Percentiles rank a stretch among this genome's conserved stretches.
These are phyloP conservation scores for Dryas drummondii DNA, from an alignment of 306 rosid species.

Conservation along the genomic window DNA sequence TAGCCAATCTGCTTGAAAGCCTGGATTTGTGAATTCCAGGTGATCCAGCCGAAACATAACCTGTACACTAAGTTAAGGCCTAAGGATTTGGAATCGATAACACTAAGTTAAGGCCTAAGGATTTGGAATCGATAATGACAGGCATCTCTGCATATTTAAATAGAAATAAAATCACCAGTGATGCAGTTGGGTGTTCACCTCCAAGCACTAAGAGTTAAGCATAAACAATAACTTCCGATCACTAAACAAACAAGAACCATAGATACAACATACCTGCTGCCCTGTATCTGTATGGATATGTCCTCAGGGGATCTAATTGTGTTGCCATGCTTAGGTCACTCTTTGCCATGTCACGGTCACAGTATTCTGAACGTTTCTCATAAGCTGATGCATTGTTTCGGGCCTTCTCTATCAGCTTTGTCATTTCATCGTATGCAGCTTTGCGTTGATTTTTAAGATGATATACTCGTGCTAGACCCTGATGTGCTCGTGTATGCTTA, in stretches of 20 bases:
- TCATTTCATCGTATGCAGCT: conserved; percentile 95
- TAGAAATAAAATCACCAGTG: not conserved
- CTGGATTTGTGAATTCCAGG: not conserved
- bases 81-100: too few relatives aligned
- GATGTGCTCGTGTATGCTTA: conserved; percentile 93
- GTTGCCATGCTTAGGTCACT: conserved; percentile 79
- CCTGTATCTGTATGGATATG: conserved; percentile 92
- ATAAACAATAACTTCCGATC: conserved; percentile 20
- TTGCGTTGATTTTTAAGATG: conserved; percentile 74
- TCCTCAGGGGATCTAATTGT: conserved; percentile 79
- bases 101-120: not conserved
- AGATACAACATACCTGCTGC: conserved; percentile 72
- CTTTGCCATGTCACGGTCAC: conserved; percentile 95
- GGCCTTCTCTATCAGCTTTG: conserved; percentile 87
- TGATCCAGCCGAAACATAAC: not conserved
- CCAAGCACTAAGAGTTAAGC: conserved; percentile 13
- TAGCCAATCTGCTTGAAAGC: not conserved
- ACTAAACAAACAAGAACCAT: not conserved
- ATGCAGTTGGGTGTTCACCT: not conserved
- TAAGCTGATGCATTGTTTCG: conserved; percentile 80
- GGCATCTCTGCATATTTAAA: not conserved
- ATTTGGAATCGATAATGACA: not conserved
- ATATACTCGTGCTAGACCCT: conserved; percentile 89
- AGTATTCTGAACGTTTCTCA: conserved; percentile 91
- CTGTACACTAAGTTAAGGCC: not conserved